Evolutionary conservation across 805 yeast genomes (phyloP), one percentile per base, ranked within the genome.

Genomic region (Candida methanosorbosa): DNA sequence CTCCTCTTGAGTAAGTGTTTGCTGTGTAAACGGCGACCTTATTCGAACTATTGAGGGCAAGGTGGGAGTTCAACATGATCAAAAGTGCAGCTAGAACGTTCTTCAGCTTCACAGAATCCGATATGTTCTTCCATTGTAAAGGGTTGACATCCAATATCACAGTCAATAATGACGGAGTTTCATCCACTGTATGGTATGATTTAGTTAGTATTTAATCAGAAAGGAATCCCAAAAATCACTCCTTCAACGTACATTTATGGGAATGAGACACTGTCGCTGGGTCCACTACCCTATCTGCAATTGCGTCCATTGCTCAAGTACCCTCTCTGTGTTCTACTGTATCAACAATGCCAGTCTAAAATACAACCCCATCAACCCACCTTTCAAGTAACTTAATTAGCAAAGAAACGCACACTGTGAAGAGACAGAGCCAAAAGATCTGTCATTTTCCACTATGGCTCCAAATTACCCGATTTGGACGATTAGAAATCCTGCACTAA

Each of bases 31-130:
- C 73, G 2, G 92, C 81, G 9, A 90, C 94, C 49, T 74, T 74
- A 54, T 92, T 92, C 25, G 87, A 75, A 45, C 82, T 83, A 56
- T 84, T 84, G 33, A 85, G 66, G 0, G 97, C 79, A 31, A 92
- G 54, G 55, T 92, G 98, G 2, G 94, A 87, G 55, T 92, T 92
- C 34, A 88, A 55, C 48, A 81, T 78, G 18, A 92, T 86, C 22
- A 86, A 57, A 8, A 88, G 50, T 2, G 88, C 64, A 41, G 81
- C 70, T 6, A 81, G 56, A 7, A 81, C 75, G 29, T 77, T 75
- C 40, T 71, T 66, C 17, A 85, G 56, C 29, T 75, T 50, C n/a
- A 70, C 55, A 39, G 63, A 64, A 30, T 68, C 69, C 60, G 62
- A 35, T 14, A 70, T 50, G 27, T 59, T 58, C 38, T 50, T 61